Percentiles rank a stretch among this genome's conserved stretches.
Conservation (phyloP, 1,284 basidiomycete species). For the Ganoderma multipileum region DNA sequence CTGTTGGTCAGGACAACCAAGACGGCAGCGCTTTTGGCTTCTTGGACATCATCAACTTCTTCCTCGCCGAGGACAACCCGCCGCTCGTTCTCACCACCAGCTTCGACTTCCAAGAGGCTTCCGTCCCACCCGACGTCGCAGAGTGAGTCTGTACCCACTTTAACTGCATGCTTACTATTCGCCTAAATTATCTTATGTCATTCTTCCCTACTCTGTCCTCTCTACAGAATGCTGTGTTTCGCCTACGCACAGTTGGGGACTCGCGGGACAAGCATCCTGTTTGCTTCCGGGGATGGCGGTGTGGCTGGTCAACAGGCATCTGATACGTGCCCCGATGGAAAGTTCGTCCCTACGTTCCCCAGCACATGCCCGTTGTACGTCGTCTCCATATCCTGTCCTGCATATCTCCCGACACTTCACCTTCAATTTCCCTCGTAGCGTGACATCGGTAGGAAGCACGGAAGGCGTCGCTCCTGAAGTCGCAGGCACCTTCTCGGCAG, state of each 20-base stretch:
- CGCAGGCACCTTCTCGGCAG: conserved; percentile 48
- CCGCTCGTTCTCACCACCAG: conserved; percentile 43
- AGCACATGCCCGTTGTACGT: conserved; percentile 56
- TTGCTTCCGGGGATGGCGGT: conserved; percentile 67
- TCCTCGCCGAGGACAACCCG: conserved; percentile 37
- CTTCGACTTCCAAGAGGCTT: conserved; percentile 61
- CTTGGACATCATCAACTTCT: conserved; percentile 40
- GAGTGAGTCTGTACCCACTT: conserved; percentile 31
- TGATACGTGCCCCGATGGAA: conserved; percentile 40
- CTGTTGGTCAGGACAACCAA: conserved; percentile 20
- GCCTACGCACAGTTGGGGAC: conserved; percentile 53
- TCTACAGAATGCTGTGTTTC: conserved; percentile 26
- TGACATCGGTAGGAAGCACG: conserved; percentile 65
- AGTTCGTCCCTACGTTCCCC: conserved; percentile 76
- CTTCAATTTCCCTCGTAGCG: conserved; percentile 44
- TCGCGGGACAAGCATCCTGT: conserved; percentile 63
- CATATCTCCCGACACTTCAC: conserved; percentile 7
- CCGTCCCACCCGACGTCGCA: not conserved
- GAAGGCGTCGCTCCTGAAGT: conserved; percentile 52
- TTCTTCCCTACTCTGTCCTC: not conserved
- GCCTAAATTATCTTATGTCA: conserved; percentile 45
- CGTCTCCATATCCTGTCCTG: not conserved
- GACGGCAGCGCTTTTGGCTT: conserved; percentile 27
- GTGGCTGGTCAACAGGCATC: conserved; percentile 60
- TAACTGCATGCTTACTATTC: conserved; percentile 49